Evolutionary conservation across 352 stramenopile species (phyloP), one percentile per base, ranked within the genome.

Genomic region (Plasmopara halstedii): DNA sequence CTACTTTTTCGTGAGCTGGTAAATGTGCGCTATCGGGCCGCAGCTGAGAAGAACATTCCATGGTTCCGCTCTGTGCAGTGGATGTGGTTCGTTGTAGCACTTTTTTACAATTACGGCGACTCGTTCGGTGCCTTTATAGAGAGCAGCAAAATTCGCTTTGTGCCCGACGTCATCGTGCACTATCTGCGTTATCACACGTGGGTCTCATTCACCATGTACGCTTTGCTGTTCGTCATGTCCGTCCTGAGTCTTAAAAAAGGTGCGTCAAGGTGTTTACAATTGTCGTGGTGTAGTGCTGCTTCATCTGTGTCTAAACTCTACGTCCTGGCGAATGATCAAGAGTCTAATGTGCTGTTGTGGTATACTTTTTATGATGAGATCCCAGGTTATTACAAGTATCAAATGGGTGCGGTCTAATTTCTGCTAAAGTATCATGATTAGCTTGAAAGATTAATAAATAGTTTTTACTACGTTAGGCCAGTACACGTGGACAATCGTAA

Each of bases 21-120:
- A n/a, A 98, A 97, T 51, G 95, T 99, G 23, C 85, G 96, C 2
- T 99, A 98, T 72, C 86, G 90, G 49, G 83, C 78, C 3, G 84
- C 83, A 2, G 94, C 94, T 27, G 86, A 98, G 71, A 88, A 96
- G 62, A 96, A 88, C 23, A 97, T 98, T 57, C 95, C 96, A 37
- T 92, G 96, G 59, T 99, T 99, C 65, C 94, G 96, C 27, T 98
- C 95, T 4, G 91, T 97, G 43, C 93, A 98, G 70, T 99, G 96
- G 96, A 82, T 92, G 56, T 99, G 95, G 95, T 98, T 98, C 70
- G 72, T 80, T 14, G 83, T 97, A 2, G 88, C 90, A n/a, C 88
- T 98, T 9, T 96, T 98, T 67, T 98, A 97, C 67, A 96, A 96
- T 37, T 98, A 95, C 40, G 83, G 83, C 17, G 83, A 95, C 53